Base-by-base conservation (phyloP, 495 filamentous ascomycete species). In the Jackrogersella minutella region DNA sequence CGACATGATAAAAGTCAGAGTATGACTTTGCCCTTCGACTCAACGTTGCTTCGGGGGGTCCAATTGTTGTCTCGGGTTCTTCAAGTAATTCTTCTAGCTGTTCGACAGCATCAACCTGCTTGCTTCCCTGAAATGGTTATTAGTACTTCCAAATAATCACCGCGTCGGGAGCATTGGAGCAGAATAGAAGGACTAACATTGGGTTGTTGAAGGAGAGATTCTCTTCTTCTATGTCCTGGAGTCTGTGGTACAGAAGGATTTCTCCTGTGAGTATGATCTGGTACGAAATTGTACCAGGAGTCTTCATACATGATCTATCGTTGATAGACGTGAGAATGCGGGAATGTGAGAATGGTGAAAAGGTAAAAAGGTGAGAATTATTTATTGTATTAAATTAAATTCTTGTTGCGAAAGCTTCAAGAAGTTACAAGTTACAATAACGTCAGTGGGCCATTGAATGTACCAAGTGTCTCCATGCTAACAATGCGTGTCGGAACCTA, bases 1-100 rank as follows among this genome's bases (percentile, higher is more conserved):
- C 86, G 28, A 84, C 84, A 73, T 87, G 78, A 72, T 88, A 88
- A 65, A 93, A 88, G 71, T 93, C 88, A 61, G 86, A 88, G 68
- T 90, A 92, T 6, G 90, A 93, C 70, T 91, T 91, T 41, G 90
- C 87, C 66, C 91, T 80, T 52, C 86, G 81, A 13, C 77, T 76
- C 54, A 91, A 51, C 0, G 85, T 88, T 14, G 89, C 86, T 70
- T 84, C 76, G 5, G 90, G 87, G 5, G 88, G 90, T 0, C 81
- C 82, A 55, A 81, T 79, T 44, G 69, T 59, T 61, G 78, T 73
- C 40, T 83, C 78, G 13, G 69, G 67, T 36, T 86, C 86, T 71
- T 88, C 85, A 58, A 77, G 75, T 2, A 84, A 62, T 26, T 83
- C 80, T 19, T 81, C 74, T 10, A 83, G 74, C 1, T 77, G 75